Evolutionary conservation across 2,329 filamentous ascomycete species (phyloP), one percentile per base, ranked within the genome.

Genomic region (Xylaria sp.): DNA sequence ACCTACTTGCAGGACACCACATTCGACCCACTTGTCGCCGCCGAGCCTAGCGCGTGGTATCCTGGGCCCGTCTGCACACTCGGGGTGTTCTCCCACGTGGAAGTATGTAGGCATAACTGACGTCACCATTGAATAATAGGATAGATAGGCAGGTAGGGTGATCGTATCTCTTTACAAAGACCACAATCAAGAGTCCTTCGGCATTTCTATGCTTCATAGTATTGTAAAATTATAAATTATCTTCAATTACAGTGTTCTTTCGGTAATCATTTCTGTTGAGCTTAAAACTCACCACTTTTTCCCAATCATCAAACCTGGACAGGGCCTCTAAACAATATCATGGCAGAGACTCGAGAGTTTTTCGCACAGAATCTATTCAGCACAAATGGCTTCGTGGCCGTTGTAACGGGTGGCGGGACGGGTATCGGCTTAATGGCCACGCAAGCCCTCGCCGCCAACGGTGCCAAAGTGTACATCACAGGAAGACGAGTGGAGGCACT

Each of bases 391-490:
- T 75, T 69, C 49, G 74, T 75, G 11, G 76, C 74, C 19, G 74
- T 78, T 10, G 65, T 78, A 38, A 78, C 75, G 0, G 87, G 87
- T 52, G 86, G 86, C 27, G 85, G 85, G 13, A 79, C 81, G n/a
- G 87, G 87, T 19, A 90, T 90, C 62, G 87, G 87, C 0, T 75
- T 90, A 15, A 89, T 89, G 87, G 70, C 56, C 74, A 80, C 53
- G 76, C 83, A 64, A 31, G 72, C 73, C 3, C 70, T 75, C 23
- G 75, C 77, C 1, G 73, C 75, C 11, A 80, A 80, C 69, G 78
- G 78, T 1, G 77, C 76, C 57, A 77, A 73, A 57, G 78, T 80
- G 21, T 80, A 80, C 68, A 80, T 80, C 67, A 75, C 76, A 0
- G 77, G 77, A 4, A 72, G 78, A 3, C 71, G 78, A 7, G 69